These are phyloP conservation scores for Nephromyces sp. DNA, from an alignment of 169 alveolate genomes.

Conservation along the genomic window DNA sequence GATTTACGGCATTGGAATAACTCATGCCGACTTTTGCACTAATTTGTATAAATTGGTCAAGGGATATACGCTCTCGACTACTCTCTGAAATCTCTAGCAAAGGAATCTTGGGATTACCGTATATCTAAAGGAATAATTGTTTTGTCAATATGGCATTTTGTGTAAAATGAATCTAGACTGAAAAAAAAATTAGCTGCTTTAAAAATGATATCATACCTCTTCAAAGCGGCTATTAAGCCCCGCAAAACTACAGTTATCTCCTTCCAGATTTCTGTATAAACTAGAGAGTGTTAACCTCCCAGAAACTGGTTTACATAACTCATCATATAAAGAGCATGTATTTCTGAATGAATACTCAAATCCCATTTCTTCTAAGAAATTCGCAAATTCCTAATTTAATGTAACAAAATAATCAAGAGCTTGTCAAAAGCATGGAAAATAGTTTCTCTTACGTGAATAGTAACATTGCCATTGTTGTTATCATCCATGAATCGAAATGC, in stretches of 20 bases:
- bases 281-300: slow-evolving; percentile 15
- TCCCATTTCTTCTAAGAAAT: slow-evolving; percentile 34
- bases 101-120: slow-evolving; percentile 25
- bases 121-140: slow-evolving; percentile 13
- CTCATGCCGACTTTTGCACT: slow-evolving; percentile 26
- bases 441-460: slow-evolving; percentile 19
- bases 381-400: slow-evolving; percentile 26
- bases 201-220: slow-evolving; percentile 17
- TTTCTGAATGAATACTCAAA: slow-evolving; percentile 18
- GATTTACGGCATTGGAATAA: slow-evolving; percentile 14
- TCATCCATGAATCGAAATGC: slow-evolving; percentile 32
- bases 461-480: slow-evolving; percentile 3
- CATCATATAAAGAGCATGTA: slow-evolving; percentile 19
- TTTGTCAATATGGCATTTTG: not conserved
- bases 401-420: not conserved
- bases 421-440: too few relatives aligned
- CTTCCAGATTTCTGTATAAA: slow-evolving; percentile 23
- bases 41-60: slow-evolving; percentile 16
- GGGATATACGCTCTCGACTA: slow-evolving; percentile 22
- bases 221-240: slow-evolving; percentile 31
- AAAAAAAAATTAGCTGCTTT: not conserved
- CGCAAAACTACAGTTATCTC: slow-evolving; percentile 21
- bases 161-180: not conserved
- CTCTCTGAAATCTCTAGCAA: slow-evolving; percentile 11
- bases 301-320: slow-evolving; percentile 12